Base-by-base conservation (phyloP, 192 early-diverging fungal genomes). In the Coemansia sp. region DNA sequence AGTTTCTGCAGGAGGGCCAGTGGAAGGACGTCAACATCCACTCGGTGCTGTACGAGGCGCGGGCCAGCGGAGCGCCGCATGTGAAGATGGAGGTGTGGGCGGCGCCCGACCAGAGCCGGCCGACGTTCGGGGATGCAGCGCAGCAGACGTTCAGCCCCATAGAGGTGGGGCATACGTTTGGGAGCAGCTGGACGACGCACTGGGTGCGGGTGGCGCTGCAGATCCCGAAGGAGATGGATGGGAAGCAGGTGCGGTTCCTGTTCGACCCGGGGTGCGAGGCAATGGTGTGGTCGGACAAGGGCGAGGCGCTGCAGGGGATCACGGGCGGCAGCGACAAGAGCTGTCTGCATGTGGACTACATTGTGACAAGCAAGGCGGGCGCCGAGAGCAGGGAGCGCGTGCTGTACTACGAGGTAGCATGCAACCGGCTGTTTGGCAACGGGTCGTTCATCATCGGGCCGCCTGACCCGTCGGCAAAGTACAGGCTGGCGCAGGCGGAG, bases 391-490 rank as follows among this genome's bases (percentile, higher is more conserved):
- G 67, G 56, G 62, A 29, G 64, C 87, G 87, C 50, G 80, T 91
- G 40, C 83, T 96, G 50, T 96, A 89, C 67, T 66, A 97, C 37
- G 97, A 98, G 61, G 87, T 94, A 52, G 94, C 91, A 2, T 94
- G 93, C 68, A 97, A 98, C 68, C 88, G 89, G 27, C 83, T 97
- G 87, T 96, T 97, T 83, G 95, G 97, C 20, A 82, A 74, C 34
- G 84, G 83, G 1, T 22, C 80, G 22, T 41, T 57, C 14, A 11
- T 53, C 6, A 71, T 80, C 37, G 76, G 82, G 9, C 85, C 92
- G 1, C 93, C 92, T 0, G 75, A 91, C 27, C 77, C 84, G 8
- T 73, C 92, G 65, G 74, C 85, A 7, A 53, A 62, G 33, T 98
- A 87, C 61, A 50, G 25, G 7, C 75, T 98, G 10, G 31, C 64